Base-by-base conservation (phyloP, 139 green algal genomes). In the Pedinophyceae sp. region DNA sequence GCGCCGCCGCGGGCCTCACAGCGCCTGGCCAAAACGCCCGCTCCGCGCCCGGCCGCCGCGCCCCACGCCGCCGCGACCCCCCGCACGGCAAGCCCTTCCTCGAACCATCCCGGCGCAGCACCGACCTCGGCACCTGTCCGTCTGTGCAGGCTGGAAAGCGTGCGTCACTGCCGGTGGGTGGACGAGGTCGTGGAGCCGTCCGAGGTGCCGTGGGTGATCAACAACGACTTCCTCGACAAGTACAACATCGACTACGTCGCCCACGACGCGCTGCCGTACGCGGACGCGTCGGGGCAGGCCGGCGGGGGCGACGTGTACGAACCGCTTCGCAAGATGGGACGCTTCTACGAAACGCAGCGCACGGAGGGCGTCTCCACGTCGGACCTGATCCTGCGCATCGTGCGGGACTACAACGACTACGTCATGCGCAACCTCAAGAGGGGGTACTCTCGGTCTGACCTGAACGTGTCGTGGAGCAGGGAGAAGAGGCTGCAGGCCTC, bases 371-470 rank as follows among this genome's bases (percentile, higher is more conserved):
- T 94, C 6, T 88, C 75, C 27, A 94, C 85, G 7, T 82, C 72
- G 15, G 85, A 94, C 72, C 64, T 94, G 60, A 94, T 94, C 58
- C 68, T 94, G 58, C 81, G 85, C 49, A 85, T 94, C 48, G 69
- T 94, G 52, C 63, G 54, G 27, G 65, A 93, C 64, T 94, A 94
- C 70, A 93, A 94, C 54, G 75, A 89, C 25, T 94, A 91, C 52
- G 82, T 94, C 50, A 65, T 94, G 68, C 74, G 85, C 55, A 94
- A 95, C 66, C 70, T 94, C 27, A 64, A 54, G 18, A 66, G 84
- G 15, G 85, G 85, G 6, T 94, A 94, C 72, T 72, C 63, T 2
- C 62, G 81, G 29, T 77, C 88, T 55, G 81, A 90, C 24, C 60
- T 90, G 38, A 68, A 72, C 19, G 50, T 86, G 22, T 43, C 34